These are phyloP conservation scores for Vicia faba DNA, from an alignment of 306 rosid genomes.

Conservation along the genomic window DNA sequence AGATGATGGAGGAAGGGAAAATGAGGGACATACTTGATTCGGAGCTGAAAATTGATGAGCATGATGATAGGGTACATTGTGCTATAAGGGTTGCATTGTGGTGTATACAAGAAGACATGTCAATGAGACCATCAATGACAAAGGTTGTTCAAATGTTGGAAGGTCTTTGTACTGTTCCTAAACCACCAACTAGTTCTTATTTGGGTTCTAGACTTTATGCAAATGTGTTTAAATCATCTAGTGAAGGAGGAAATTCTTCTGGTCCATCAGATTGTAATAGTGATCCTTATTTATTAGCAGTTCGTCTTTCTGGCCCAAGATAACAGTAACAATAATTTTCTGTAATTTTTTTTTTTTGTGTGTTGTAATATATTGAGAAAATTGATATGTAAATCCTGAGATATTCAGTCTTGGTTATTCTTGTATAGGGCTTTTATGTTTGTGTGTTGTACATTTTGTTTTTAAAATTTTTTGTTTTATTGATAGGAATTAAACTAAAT, in stretches of 20 bases:
- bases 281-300: conserved; percentile 66
- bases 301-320: conserved; percentile 88
- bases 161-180: conserved; percentile 66
- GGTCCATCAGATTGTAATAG: conserved; percentile 78
- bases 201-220: conserved; percentile 61
- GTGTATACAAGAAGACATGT: conserved; percentile 94
- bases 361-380: conserved; percentile 27
- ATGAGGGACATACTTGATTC: conserved; percentile 57
- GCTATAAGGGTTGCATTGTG: conserved; percentile 79
- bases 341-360: neutral
- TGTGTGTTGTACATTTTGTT: conserved; percentile 41
- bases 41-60: conserved; percentile 38
- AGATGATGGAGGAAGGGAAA: conserved; percentile 88
- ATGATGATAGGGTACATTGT: conserved; percentile 50
- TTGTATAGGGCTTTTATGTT: conserved; percentile 26
- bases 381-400: neutral
- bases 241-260: conserved; percentile 71
- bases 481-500: too few relatives aligned
- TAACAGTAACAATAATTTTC: conserved; percentile 35
- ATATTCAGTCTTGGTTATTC: conserved; percentile 3
- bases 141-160: conserved; percentile 93
- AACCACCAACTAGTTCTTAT: conserved; percentile 59
- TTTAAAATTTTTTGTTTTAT: too few relatives aligned
- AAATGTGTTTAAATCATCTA: conserved; percentile 49
- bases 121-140: conserved; percentile 78